phyloP scores from a whole-genome alignment of 306 rosid species.

The Herpetospermum pedunculosum region DNA sequence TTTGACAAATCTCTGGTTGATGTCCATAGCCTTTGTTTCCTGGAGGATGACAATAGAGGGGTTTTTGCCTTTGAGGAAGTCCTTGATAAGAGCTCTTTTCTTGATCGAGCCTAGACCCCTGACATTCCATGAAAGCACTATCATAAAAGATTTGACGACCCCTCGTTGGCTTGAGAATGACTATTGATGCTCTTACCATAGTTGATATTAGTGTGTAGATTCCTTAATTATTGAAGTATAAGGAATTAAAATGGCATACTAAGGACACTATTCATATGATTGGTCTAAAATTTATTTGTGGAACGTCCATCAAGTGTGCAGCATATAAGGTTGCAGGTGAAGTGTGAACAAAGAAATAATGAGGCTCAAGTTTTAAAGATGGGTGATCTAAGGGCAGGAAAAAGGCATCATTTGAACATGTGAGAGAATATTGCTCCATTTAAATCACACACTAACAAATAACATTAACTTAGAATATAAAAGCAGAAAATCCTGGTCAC shows the following conservation, averaged over 20 bases:
- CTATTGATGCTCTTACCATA: too few relatives aligned
- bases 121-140: too few relatives aligned
- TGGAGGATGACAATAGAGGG: too few relatives aligned
- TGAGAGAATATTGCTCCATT: not conserved
- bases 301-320: not conserved
- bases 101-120: too few relatives aligned
- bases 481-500: too few relatives aligned
- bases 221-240: not conserved
- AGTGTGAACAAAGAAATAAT: slow-evolving; percentile 1
- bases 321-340: not conserved
- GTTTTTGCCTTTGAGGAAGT: too few relatives aligned
- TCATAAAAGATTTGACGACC: too few relatives aligned
- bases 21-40: too few relatives aligned
- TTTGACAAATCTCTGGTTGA: too few relatives aligned
- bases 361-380: not conserved
- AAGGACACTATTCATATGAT: slow-evolving; percentile 11
- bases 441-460: not conserved
- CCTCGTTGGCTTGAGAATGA: too few relatives aligned
- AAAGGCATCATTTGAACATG: not conserved
- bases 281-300: not conserved
- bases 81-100: too few relatives aligned
- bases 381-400: slow-evolving; percentile 1
- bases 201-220: too few relatives aligned
- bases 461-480: not conserved
- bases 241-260: slow-evolving; percentile 6